phyloP scores from a whole-genome alignment of 495 filamentous ascomycete species.

The Aspergillus nidulans region DNA sequence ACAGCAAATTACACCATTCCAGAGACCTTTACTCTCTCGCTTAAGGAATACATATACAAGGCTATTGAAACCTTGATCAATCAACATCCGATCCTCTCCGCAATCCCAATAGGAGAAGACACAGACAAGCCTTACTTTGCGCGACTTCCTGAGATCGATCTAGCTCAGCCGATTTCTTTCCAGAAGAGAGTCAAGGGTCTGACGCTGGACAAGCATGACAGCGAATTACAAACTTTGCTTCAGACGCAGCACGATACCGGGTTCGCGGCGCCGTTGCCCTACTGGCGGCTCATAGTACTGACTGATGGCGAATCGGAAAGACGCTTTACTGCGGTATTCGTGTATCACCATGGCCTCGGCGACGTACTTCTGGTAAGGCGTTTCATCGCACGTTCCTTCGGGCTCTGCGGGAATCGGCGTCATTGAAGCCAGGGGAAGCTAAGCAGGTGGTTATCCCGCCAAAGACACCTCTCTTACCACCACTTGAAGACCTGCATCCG shows the following conservation, averaged over 20 bases:
- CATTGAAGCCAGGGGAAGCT: slow-evolving; percentile 14
- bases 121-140: slow-evolving; percentile 39
- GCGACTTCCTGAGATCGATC: slow-evolving; percentile 38
- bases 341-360: slow-evolving; percentile 35
- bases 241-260: slow-evolving; percentile 33
- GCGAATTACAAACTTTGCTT: slow-evolving; percentile 32
- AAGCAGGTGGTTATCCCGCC: slow-evolving; percentile 24
- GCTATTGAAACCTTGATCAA: slow-evolving; percentile 34
- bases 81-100: slow-evolving; percentile 40
- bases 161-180: slow-evolving; percentile 33
- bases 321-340: slow-evolving; percentile 32
- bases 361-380: slow-evolving; percentile 33
- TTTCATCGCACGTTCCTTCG: slow-evolving; percentile 30
- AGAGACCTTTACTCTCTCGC: slow-evolving; percentile 20
- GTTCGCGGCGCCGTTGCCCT: slow-evolving; percentile 28
- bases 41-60: slow-evolving; percentile 32
- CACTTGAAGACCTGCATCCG: slow-evolving; percentile 23
- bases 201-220: slow-evolving; percentile 10
- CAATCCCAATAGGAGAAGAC: slow-evolving; percentile 38
- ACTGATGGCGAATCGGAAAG: slow-evolving; percentile 15
- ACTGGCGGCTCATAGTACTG: slow-evolving; percentile 38
- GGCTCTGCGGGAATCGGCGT: slow-evolving; percentile 16
- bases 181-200: slow-evolving; percentile 17
- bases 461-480: slow-evolving; percentile 26
- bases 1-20: slow-evolving; percentile 37